Evolutionary conservation across 768 basidiomycete species (phyloP).

Genomic region (Amanita muscaria): DNA sequence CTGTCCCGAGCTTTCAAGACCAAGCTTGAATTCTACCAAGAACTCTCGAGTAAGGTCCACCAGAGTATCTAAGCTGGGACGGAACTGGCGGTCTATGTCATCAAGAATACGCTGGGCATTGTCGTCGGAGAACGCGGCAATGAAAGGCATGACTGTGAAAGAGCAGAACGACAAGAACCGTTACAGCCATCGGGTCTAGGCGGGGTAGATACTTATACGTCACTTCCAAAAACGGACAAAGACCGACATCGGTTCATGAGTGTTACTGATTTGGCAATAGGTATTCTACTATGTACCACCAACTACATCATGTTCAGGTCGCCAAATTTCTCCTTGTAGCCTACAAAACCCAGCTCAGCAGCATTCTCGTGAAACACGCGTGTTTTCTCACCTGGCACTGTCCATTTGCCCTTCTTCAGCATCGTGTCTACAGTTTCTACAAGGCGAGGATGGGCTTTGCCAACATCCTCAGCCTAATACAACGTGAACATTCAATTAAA

Average conservation of each 20-base stretch:
- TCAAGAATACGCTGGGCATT: constrained; percentile 45
- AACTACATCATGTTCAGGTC: constrained; percentile 85
- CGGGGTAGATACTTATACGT: constrained; percentile 15
- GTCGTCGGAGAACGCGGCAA: constrained; percentile 26
- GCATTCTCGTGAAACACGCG: neutral
- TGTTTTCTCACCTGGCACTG: constrained; percentile 68
- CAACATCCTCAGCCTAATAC: constrained; percentile 76
- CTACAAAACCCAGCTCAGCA: constrained; percentile 23
- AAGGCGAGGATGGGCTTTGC: constrained; percentile 88
- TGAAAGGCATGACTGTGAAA: constrained; percentile 31
- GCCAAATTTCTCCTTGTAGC: constrained; percentile 95
- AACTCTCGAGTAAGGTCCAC: constrained; percentile 69
- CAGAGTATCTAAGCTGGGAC: constrained; percentile 51
- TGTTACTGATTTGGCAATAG: neutral
- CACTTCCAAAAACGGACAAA: constrained; percentile 22
- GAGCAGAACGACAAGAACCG: constrained; percentile 7
- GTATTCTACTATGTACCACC: neutral
- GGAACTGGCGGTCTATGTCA: constrained; percentile 66
- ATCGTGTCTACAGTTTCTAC: constrained; percentile 86
- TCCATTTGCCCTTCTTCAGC: constrained; percentile 98
- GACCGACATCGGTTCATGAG: neutral
- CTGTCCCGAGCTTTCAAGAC: constrained; percentile 64
- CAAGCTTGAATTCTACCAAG: constrained; percentile 68
- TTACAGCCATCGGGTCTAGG: neutral
- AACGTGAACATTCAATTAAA: constrained; percentile 1